Evolutionary conservation across 306 rosid genomes (phyloP).

Genomic region (Amphicarpaea edgeworthii): DNA sequence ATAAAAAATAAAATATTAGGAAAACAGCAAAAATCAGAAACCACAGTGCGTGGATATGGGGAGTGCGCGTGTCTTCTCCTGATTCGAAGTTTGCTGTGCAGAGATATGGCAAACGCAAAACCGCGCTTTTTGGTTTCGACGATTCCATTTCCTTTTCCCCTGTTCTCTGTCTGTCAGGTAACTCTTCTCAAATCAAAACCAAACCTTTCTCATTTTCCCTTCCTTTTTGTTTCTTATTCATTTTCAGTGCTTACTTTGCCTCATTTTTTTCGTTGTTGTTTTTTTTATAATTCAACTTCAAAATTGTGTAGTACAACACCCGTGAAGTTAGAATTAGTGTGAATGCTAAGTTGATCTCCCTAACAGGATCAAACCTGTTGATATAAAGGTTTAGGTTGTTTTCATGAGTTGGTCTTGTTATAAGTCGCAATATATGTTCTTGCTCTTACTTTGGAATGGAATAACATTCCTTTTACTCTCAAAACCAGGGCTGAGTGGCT

Average conservation of each 20-base stretch:
- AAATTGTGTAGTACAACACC: background rate
- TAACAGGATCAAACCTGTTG: background rate
- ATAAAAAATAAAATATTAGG: background rate
- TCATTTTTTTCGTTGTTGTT: background rate
- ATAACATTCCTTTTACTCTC: background rate
- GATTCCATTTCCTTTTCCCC: no score
- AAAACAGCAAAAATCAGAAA: background rate
- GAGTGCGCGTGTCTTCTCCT: constrained; percentile 52
- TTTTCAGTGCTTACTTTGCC: background rate
- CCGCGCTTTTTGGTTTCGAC: constrained; percentile 19
- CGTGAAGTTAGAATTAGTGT: background rate
- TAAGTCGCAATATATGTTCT: background rate
- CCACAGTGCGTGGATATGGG: constrained; percentile 40
- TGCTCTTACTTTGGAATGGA: background rate
- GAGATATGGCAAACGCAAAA: constrained; percentile 37
- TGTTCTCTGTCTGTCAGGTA: background rate
- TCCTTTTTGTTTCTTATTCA: background rate
- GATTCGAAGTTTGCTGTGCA: constrained; percentile 43
- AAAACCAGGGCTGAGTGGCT: constrained; percentile 30
- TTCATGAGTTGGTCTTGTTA: background rate
- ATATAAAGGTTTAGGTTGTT: background rate
- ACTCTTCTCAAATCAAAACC: background rate
- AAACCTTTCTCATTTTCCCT: background rate
- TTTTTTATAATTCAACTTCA: background rate
- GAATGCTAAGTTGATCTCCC: background rate